These are phyloP conservation scores for Hypoxylon sp. DNA, from an alignment of 2,329 filamentous ascomycete species.

Conservation along the genomic window DNA sequence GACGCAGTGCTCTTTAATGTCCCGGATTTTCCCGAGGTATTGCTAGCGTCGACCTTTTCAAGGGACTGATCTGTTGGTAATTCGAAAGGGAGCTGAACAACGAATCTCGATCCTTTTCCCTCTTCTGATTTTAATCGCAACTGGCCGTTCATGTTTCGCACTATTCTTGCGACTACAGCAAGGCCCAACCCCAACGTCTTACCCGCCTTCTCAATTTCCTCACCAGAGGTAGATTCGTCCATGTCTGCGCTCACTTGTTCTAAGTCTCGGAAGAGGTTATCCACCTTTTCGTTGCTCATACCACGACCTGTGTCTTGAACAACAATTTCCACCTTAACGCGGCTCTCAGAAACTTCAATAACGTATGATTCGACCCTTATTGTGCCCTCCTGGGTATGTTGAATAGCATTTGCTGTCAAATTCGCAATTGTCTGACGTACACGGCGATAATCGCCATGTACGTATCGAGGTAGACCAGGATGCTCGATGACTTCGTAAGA, in stretches of 20 bases:
- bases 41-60: conserved; percentile 42
- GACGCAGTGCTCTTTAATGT: conserved; percentile 50
- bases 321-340: conserved; percentile 78
- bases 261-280: conserved; percentile 69
- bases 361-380: conserved; percentile 80
- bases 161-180: conserved; percentile 87
- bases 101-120: conserved; percentile 84
- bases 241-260: conserved; percentile 68
- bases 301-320: conserved; percentile 81
- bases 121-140: conserved; percentile 85
- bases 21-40: conserved; percentile 33
- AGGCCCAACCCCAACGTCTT: conserved; percentile 81
- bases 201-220: conserved; percentile 49
- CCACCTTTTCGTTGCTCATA: conserved; percentile 69
- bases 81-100: conserved; percentile 82
- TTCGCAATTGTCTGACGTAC: conserved; percentile 89
- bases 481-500: conserved; percentile 76
- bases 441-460: conserved; percentile 83
- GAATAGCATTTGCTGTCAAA: conserved; percentile 85
- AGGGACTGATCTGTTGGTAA: conserved; percentile 64
- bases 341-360: conserved; percentile 64
- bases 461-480: conserved; percentile 75
- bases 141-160: conserved; percentile 93
- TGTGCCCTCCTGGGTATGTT: conserved; percentile 77
- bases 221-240: conserved; percentile 48